Base-by-base conservation (phyloP, 495 filamentous ascomycete genomes). In the Penicillium canariense region DNA sequence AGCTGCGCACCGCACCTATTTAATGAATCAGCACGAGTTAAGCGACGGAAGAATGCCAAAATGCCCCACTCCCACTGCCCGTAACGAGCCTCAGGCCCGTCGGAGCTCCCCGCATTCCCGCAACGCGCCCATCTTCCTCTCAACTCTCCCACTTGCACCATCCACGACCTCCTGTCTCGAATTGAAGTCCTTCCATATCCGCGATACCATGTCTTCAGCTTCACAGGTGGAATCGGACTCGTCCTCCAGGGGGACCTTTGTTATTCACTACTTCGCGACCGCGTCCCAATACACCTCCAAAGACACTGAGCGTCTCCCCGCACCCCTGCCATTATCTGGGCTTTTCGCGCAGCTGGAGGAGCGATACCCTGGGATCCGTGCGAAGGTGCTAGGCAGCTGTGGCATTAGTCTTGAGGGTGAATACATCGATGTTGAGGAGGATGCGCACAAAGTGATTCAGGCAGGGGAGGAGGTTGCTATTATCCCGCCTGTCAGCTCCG, bases 401-500 rank as follows among this genome's bases (percentile, higher is more conserved):
- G 81, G 94, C 12, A 77, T 97, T 26, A 97, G 95, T 26, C 65
- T 97, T 31, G 95, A 96, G 55, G 72, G 95, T 32, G 82, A 91
- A 25, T 98, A 97, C 72, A 85, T 96, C 30, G 91, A 98, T 70
- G 52, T 93, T 36, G 61, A 68, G 18, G 67, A 68, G 30, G 60
- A 50, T 44, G 53, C 38, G 6, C 32, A 51, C 2, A 61, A 70
- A 5, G 67, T 86, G 38, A 89, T 98, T 54, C 63, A 85, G 51
- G 82, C 78, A 18, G 92, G 91, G 15, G 89, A 94, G 60, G 94
- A 98, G 71, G 90, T 97, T 40, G 95, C 87, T 10, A 86, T 98
- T 40, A 97, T 98, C 56, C 94, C 94, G 27, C 94, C 94, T n/a
- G 94, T 97, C 46, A 97, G 94, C 77, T 78, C 75, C 39, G 75